Evolutionary conservation across 2,329 filamentous ascomycete species (phyloP), one percentile per base, ranked within the genome.

Genomic region (Aspergillus texensis): DNA sequence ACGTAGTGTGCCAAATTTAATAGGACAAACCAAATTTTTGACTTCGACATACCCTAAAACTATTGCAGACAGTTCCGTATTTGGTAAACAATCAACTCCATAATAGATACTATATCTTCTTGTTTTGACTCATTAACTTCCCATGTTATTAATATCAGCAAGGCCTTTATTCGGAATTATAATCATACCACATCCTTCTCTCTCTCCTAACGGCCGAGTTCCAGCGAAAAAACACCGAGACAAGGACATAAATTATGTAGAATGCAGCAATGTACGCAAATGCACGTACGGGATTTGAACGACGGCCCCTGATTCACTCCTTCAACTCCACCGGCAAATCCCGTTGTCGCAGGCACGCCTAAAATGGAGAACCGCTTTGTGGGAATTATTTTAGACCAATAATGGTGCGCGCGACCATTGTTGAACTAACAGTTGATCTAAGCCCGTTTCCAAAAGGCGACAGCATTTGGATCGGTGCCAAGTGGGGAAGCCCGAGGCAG

Each of bases 211-310:
- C 6, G n/a, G n/a, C n/a, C 1, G 6, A 12, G 8, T 14, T 24
- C 12, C 6, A 8, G 30, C 52, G n/a, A 55, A 55, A 11, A 28
- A 39, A 39, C 32, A 36, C 32, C 52, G 32, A 55, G 52, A 12
- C 9, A 26, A 52, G 5, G 6, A 9, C 16, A 50, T 50, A 50
- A 30, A 28, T 28, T 16, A 12, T 21, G 21, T 9, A 32, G 6
- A 53, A 53, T n/a, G 10, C 28, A n/a, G 2, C 3, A 24, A 28
- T 34, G 21, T 36, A 21, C n/a, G 28, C 21, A 30, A 41, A 53
- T 53, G 50, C 50, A 53, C 50, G 2, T 34, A 53, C 50, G 52
- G 52, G 52, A 55, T 55, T 55, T 55, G 52, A 39, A 54, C 4
- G 5, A 34, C 19, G 0, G 11, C 50, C 50, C 50, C 50, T 34